Conservation (phyloP, 805 yeast genomes). For the Pichia cephalocereana region DNA sequence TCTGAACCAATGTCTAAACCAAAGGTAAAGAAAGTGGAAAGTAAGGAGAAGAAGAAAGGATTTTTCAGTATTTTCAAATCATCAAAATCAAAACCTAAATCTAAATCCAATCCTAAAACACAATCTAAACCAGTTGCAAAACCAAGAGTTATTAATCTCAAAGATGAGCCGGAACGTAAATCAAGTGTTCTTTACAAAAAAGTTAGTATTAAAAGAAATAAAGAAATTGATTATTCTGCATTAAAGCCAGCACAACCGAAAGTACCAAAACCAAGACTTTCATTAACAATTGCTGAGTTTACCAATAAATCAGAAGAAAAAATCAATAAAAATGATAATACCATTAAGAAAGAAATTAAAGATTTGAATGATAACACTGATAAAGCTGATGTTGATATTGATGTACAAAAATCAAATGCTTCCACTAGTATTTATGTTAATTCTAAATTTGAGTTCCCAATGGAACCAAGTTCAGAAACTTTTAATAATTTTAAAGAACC, state of each 20-base stretch:
- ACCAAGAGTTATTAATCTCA: background rate
- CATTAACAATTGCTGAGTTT: conserved; percentile 2
- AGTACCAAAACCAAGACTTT: conserved; percentile 1
- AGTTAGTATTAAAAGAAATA: background rate
- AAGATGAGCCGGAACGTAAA: background rate
- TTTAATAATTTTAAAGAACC: background rate
- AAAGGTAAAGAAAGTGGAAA: background rate
- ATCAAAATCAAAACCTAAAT: background rate
- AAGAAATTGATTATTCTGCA: background rate
- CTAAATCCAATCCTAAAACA: background rate
- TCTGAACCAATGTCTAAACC: background rate
- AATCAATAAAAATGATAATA: background rate
- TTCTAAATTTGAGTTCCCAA: conserved; percentile 27
- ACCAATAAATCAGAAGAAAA: background rate
- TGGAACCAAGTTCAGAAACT: conserved; percentile 1
- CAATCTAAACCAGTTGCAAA: background rate
- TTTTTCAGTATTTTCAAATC: conserved; percentile 5
- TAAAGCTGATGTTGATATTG: background rate
- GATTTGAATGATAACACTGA: background rate
- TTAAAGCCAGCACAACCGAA: conserved; percentile 8
- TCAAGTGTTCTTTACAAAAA: background rate
- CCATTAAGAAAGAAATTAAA: background rate
- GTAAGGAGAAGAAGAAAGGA: background rate
- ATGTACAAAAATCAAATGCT: background rate
- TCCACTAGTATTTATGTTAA: conserved; percentile 22